Percentiles rank a stretch among this genome's conserved stretches.
Evolutionary conservation across 2,329 filamentous ascomycete genomes (phyloP).

Genomic region (Fonsecaea nubica): DNA sequence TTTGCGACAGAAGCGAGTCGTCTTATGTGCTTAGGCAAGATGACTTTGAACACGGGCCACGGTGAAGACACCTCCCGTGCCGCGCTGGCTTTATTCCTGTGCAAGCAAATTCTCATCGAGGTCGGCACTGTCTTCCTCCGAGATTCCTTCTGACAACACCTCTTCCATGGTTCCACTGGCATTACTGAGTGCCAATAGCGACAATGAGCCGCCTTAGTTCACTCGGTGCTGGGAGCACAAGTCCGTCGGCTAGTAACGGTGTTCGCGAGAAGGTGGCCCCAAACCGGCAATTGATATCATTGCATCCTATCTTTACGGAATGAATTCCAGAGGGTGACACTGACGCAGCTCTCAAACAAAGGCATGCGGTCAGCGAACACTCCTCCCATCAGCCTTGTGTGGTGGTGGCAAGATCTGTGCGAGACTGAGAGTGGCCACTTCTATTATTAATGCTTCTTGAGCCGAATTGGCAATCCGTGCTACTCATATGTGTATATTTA

Average conservation of each 20-base stretch:
- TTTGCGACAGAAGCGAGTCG: background rate
- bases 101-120: background rate
- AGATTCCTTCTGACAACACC: background rate
- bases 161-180: background rate
- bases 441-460: slow-evolving; percentile 11
- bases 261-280: background rate
- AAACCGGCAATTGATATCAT: background rate
- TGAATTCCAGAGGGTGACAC: background rate
- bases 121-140: background rate
- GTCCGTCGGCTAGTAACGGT: background rate
- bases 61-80: background rate
- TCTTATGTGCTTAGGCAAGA: background rate
- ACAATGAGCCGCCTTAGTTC: background rate
- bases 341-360: background rate
- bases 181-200: background rate
- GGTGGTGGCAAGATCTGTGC: background rate
- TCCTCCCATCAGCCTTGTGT: background rate
- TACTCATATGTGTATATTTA: background rate
- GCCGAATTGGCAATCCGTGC: background rate
- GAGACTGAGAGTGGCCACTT: background rate
- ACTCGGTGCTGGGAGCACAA: background rate
- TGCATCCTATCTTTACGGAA: background rate
- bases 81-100: background rate
- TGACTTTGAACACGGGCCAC: background rate
- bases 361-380: background rate